phyloP scores from a whole-genome alignment of 495 filamentous ascomycete genomes.

The Cercophora newfieldiana region DNA sequence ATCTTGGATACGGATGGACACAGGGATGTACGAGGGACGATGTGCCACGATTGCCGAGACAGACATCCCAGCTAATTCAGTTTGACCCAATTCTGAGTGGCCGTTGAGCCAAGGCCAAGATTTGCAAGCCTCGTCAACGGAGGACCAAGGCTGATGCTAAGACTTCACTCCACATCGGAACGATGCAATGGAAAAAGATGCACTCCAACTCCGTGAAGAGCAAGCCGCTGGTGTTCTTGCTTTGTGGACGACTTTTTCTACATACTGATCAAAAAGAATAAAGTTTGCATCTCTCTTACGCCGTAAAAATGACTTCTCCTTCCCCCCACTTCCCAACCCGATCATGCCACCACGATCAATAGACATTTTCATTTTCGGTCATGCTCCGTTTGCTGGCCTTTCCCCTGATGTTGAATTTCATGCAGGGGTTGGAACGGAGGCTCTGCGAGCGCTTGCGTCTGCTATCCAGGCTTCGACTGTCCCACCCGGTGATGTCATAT shows the following conservation, averaged over 20 bases:
- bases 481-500: neutral
- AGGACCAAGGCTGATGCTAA: neutral
- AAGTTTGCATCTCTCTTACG: constrained; percentile 5
- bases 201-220: neutral
- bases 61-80: neutral
- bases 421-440: neutral
- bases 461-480: neutral
- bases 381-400: neutral
- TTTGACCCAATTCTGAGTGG: neutral
- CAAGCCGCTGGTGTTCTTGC: neutral
- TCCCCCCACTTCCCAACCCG: neutral
- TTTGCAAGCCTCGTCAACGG: neutral
- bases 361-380: neutral
- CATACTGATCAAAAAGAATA: neutral
- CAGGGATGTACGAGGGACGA: neutral
- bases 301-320: constrained; percentile 6
- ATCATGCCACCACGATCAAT: neutral
- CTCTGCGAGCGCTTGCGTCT: neutral
- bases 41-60: too few relatives aligned
- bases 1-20: neutral
- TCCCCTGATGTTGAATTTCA: neutral
- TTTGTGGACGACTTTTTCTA: neutral
- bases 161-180: neutral
- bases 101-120: neutral
- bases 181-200: neutral